A percentile compares a stretch with the other conserved stretches of the same genome.
These are phyloP conservation scores for Trichoderma gamsii DNA, from an alignment of 495 filamentous ascomycete species.

Conservation along the genomic window DNA sequence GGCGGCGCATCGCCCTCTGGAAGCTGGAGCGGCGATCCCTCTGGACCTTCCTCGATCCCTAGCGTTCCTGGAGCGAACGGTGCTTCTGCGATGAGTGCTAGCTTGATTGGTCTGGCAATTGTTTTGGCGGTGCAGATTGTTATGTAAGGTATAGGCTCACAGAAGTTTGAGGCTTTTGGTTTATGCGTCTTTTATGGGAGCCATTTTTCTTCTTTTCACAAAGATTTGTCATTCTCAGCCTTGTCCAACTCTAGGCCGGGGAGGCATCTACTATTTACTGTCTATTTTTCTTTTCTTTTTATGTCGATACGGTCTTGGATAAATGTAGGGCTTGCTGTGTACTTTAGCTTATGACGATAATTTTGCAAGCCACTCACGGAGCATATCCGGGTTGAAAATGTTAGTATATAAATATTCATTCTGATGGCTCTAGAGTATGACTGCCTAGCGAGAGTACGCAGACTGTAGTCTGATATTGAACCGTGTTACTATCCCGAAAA, in stretches of 20 bases:
- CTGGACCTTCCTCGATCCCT: neutral
- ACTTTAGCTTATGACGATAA: slow-evolving; percentile 13
- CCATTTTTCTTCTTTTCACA: neutral
- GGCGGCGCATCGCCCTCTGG: slow-evolving; percentile 2
- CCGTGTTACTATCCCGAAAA: too few species aligned
- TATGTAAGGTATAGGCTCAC: neutral
- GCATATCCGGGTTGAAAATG: slow-evolving; percentile 5
- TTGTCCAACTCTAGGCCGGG: neutral
- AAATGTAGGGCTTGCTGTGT: slow-evolving; percentile 2
- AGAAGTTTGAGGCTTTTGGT: neutral
- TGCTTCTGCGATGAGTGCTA: slow-evolving; percentile 1
- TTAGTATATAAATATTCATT: neutral
- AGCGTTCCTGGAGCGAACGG: neutral
- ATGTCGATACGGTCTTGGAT: slow-evolving; percentile 11
- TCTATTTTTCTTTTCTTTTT: neutral
- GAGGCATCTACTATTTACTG: neutral
- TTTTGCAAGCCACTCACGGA: slow-evolving; percentile 5
- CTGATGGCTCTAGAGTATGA: neutral
- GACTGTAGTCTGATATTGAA: too few species aligned
- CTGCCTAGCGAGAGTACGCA: too few species aligned
- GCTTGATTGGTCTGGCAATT: slow-evolving; percentile 3
- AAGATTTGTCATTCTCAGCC: neutral
- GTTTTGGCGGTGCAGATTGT: neutral
- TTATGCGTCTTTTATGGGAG: neutral
- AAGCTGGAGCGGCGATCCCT: neutral